phyloP scores from a whole-genome alignment of 2,329 filamentous ascomycete species.

The Pezicula radicicola region DNA sequence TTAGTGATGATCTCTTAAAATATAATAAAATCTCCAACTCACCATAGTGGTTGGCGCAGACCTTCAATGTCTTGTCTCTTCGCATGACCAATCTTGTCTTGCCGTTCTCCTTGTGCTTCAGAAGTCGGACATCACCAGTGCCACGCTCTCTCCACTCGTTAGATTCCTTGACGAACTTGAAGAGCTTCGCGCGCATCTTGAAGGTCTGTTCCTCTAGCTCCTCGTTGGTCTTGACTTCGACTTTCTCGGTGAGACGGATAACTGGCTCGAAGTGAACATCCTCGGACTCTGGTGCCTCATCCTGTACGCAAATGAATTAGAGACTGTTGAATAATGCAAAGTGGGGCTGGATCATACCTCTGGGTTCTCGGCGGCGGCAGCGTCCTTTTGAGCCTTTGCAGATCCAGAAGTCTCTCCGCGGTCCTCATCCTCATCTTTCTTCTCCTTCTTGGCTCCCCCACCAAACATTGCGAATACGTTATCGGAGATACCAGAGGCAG shows the following conservation, averaged over 20 bases:
- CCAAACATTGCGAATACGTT: conserved; percentile 98
- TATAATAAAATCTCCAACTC: conserved; percentile 36
- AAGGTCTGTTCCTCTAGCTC: conserved; percentile 96
- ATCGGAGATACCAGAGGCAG: conserved; percentile 41
- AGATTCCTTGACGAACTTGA: conserved; percentile 90
- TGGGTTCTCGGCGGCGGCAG: conserved; percentile 34
- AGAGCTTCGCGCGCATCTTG: conserved; percentile 99
- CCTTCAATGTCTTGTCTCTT: conserved; percentile 99
- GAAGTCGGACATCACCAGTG: conserved; percentile 89
- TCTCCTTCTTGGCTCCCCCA: conserved; percentile 94
- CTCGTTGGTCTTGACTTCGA: conserved; percentile 97
- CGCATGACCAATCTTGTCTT: conserved; percentile 99
- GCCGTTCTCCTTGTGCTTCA: conserved; percentile 98
- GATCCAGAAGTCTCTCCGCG: conserved; percentile 85
- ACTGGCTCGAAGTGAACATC: conserved; percentile 98
- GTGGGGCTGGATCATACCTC: conserved; percentile 20
- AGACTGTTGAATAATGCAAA: neutral
- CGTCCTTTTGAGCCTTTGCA: conserved; percentile 72
- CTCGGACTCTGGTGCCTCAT: conserved; percentile 80
- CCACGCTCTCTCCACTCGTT: conserved; percentile 99
- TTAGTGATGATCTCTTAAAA: conserved; percentile 10
- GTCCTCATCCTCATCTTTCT: conserved; percentile 79
- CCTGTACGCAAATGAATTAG: conserved; percentile 33
- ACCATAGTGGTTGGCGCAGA: conserved; percentile 99
- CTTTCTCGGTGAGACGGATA: conserved; percentile 92